These are phyloP conservation scores for Phaseolus lunatus DNA, from an alignment of 306 rosid genomes.

Conservation along the genomic window DNA sequence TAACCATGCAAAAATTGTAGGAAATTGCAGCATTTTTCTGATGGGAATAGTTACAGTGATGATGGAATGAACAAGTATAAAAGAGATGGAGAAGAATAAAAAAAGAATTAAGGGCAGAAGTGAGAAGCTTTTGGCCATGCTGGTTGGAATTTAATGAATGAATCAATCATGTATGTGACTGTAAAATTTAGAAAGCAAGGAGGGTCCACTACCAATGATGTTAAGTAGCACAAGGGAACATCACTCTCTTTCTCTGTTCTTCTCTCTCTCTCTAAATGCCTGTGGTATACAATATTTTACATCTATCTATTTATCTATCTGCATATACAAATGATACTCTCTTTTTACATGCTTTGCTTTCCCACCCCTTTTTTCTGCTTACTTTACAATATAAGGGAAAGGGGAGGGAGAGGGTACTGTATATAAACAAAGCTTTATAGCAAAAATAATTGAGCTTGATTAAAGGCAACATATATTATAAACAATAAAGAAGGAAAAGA, in stretches of 20 bases:
- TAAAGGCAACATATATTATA: constrained; percentile 19
- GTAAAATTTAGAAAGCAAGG: constrained; percentile 59
- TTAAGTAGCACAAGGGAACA: constrained; percentile 26
- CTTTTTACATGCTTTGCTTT: constrained; percentile 60
- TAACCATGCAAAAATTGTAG: constrained; percentile 73
- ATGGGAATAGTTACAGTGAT: constrained; percentile 43
- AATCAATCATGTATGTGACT: constrained; percentile 72
- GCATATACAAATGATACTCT: constrained; percentile 58
- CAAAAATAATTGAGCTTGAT: constrained; percentile 41
- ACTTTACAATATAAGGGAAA: constrained; percentile 64
- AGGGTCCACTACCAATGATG: constrained; percentile 49
- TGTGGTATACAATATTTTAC: neutral
- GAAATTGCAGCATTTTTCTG: constrained; percentile 51
- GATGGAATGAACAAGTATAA: constrained; percentile 30
- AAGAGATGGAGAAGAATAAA: neutral
- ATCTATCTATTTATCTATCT: constrained; percentile 23
- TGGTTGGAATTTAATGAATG: constrained; percentile 63
- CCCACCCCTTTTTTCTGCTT: constrained; percentile 44
- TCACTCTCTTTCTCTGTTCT: constrained; percentile 1
- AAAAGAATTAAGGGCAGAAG: constrained; percentile 25
- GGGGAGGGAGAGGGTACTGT: constrained; percentile 37
- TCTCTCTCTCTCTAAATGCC: constrained; percentile 39
- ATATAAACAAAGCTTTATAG: constrained; percentile 44
- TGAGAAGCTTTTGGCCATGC: constrained; percentile 53
- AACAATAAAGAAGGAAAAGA: neutral